phyloP scores from a whole-genome alignment of 106 monocot genomes.

The Dendrobium nobile region DNA sequence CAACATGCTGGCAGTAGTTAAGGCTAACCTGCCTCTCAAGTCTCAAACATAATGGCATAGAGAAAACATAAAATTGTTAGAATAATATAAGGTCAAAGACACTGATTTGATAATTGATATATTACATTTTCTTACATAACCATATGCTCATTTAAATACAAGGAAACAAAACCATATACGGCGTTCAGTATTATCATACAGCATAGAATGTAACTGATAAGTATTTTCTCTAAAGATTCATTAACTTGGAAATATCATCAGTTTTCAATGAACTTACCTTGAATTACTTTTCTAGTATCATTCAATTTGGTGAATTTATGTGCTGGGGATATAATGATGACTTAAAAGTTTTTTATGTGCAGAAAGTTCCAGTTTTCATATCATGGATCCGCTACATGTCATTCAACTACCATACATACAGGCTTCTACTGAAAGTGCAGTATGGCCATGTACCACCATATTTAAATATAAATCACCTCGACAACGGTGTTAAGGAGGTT shows the following conservation, averaged over 20 bases:
- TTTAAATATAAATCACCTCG: conserved; percentile 23
- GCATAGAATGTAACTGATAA: background rate
- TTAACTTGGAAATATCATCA: background rate
- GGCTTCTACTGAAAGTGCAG: conserved; percentile 77
- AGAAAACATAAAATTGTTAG: background rate
- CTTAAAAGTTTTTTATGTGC: conserved; percentile 21
- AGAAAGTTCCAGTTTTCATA: conserved; percentile 76
- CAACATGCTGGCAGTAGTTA: too few relatives aligned
- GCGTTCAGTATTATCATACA: background rate
- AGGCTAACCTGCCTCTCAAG: too few relatives aligned
- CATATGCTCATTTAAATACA: background rate
- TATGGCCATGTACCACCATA: conserved; percentile 52
- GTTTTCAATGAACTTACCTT: background rate
- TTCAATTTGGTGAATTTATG: too few relatives aligned
- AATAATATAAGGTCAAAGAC: background rate
- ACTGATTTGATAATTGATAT: background rate
- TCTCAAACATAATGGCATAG: too few relatives aligned
- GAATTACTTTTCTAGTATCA: background rate
- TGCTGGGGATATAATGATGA: background rate
- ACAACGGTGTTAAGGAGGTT: conserved; percentile 48
- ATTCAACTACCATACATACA: conserved; percentile 90
- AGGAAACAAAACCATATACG: background rate
- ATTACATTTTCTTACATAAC: background rate
- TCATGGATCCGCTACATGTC: conserved; percentile 78
- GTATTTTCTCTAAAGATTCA: background rate